These are phyloP conservation scores for Lentinula edodes DNA, from an alignment of 768 basidiomycete genomes.

Conservation along the genomic window DNA sequence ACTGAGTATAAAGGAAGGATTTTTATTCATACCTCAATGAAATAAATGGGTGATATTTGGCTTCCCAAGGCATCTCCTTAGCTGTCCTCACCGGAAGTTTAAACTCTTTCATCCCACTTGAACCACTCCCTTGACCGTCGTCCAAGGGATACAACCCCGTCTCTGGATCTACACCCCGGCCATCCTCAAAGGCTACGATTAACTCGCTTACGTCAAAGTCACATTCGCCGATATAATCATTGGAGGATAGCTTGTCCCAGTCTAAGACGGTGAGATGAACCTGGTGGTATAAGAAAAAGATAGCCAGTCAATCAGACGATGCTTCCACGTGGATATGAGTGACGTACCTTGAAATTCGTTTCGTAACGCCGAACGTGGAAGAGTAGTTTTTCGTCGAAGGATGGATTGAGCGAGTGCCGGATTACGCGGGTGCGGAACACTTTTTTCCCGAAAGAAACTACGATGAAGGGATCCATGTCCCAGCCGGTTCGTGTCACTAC, in stretches of 20 bases:
- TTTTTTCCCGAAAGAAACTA: constrained; percentile 95
- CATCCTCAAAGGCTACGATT: constrained; percentile 33
- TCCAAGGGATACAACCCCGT: constrained; percentile 51
- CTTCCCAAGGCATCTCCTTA: constrained; percentile 67
- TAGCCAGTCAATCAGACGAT: too few species aligned
- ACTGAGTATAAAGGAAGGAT: background rate
- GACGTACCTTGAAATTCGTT: constrained; percentile 49
- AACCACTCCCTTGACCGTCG: constrained; percentile 45
- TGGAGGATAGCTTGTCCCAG: constrained; percentile 91
- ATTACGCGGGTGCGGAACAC: constrained; percentile 91
- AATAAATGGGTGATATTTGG: constrained; percentile 64
- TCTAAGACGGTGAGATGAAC: constrained; percentile 82
- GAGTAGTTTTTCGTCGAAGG: constrained; percentile 92
- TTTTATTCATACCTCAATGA: constrained; percentile 48
- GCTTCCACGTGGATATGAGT: background rate
- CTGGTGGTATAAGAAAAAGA: background rate
- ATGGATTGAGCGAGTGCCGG: constrained; percentile 76
- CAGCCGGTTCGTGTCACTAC: constrained; percentile 81
- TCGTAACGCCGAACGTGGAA: constrained; percentile 94
- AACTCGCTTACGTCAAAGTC: constrained; percentile 68
- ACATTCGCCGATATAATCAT: constrained; percentile 85
- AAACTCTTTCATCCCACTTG: constrained; percentile 64
- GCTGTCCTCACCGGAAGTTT: constrained; percentile 55
- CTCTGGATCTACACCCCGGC: constrained; percentile 56
- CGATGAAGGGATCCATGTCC: constrained; percentile 98